Base-by-base conservation (phyloP, 768 basidiomycete species). In the Lenzites betulinus region DNA sequence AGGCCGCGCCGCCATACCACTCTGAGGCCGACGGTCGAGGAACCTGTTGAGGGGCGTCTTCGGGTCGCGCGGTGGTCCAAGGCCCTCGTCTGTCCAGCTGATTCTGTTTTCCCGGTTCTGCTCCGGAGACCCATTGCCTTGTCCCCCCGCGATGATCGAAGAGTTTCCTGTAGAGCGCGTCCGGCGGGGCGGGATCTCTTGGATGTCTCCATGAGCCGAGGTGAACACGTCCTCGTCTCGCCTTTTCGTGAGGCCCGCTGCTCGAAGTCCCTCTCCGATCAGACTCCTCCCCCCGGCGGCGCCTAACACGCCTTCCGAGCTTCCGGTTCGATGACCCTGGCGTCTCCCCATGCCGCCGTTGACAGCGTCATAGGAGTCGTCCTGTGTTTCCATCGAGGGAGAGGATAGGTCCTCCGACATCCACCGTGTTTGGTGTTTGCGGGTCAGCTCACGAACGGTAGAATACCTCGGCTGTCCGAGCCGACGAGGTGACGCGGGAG, bases 241-340 rank as follows among this genome's bases (percentile, higher is more conserved):
- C 48, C 72, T 71, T 73, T 69, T 79, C 30, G 78, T 80, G 57
- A 92, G 75, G 11, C 90, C 91, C 0, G 90, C 89, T 0, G 89
- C 88, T 49, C 86, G 79, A 59, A 92, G 68, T 16, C 84, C 85
- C 70, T 91, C 88, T 3, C 87, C 83, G 9, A 89, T 71, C 15
- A 92, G 71, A 65, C 81, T 86, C 58, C 88, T 73, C 12, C 83
- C 79, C 16, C 63, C 76, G 38, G 70, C 79, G 26, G 74, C 75
- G 7, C 70, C 65, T 18, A 72, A 73, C 8, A 84, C 77, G 68
- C 83, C 89, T 74, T 92, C 91, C 2, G 84, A 87, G 69, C 88
- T 90, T 5, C 90, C 90, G 0, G 81, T 82, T 36, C 90, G 77
- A 16, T 81, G 70, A 30, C 78, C 78, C 68, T 89, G 89, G 43